A percentile compares a stretch with the other conserved stretches of the same genome.
These are phyloP conservation scores for Syzygium jambos DNA, from an alignment of 345 rosid genomes.

Conservation along the genomic window DNA sequence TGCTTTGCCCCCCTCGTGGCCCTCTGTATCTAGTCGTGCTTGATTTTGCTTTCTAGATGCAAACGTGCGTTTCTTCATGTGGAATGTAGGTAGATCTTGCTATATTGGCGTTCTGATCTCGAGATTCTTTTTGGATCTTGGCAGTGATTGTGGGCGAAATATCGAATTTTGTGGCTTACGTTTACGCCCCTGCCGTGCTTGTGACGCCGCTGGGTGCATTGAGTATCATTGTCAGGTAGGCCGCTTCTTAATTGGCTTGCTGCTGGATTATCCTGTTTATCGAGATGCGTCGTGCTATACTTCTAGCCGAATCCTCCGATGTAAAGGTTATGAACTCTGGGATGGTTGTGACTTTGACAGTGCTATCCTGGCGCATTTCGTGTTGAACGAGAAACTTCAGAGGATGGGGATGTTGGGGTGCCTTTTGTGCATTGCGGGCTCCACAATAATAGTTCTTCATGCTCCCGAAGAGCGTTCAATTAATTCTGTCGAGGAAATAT, in stretches of 20 bases:
- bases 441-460: slow-evolving; percentile 64
- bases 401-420: slow-evolving; percentile 75
- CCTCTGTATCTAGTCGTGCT: neutral
- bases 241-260: neutral
- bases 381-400: slow-evolving; percentile 60
- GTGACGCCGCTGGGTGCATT: slow-evolving; percentile 76
- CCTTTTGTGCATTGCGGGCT: slow-evolving; percentile 65
- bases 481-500: slow-evolving; percentile 50
- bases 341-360: slow-evolving; percentile 19
- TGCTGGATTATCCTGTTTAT: neutral
- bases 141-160: slow-evolving; percentile 77
- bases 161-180: slow-evolving; percentile 59
- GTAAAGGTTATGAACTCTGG: neutral
- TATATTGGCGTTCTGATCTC: neutral
- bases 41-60: neutral
- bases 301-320: slow-evolving; percentile 4
- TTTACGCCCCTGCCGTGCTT: slow-evolving; percentile 74
- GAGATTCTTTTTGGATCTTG: neutral
- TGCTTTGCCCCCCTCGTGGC: neutral
- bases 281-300: neutral
- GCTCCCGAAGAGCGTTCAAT: slow-evolving; percentile 50
- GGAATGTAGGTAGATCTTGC: neutral
- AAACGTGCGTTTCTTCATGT: neutral
- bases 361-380: slow-evolving; percentile 66
- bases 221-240: slow-evolving; percentile 68